Evolutionary conservation across 345 rosid genomes (phyloP), one percentile per base, ranked within the genome.

Genomic region (Rubroshorea leprosula): DNA sequence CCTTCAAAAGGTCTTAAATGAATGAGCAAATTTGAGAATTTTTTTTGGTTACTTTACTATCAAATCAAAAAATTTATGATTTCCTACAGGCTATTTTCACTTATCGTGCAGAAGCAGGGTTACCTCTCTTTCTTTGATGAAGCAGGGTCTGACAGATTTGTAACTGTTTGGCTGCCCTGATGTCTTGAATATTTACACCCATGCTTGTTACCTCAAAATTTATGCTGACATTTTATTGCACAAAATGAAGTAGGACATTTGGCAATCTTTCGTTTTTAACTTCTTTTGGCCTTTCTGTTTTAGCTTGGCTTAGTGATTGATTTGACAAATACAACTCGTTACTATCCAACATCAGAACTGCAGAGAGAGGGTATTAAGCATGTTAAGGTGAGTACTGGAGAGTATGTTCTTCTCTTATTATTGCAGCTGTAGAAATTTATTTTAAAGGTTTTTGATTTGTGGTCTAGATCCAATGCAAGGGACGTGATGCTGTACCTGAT

Each of bases 271-370:
- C n/a, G n/a, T n/a, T n/a, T n/a, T n/a, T n/a, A n/a, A n/a, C n/a
- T n/a, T n/a, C n/a, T n/a, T n/a, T n/a, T n/a, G n/a, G n/a, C n/a
- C n/a, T 35, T 6, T 35, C 41, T 35, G 41, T 35, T 35, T 27
- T 35, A 35, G 41, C 41, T 94, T 72, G 99, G 96, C 65, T 75
- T 94, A 63, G 99, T 94, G 72, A 90, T 94, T 62, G 99, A 94
- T 84, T 78, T 94, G 79, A 94, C 99, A 49, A 94, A 94, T 80
- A 90, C 99, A 46, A 68, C 75, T 25, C 95, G 95, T 45, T 90
- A 94, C 80, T 94, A 94, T 76, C 68, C 76, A 63, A 67, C 86
- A 14, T 4, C 58, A 21, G 97, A 90, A 69, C 73, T 94, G 78
- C 84, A 85, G 83, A 87, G 70, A 64, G 90, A 83, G 6, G 95